These are phyloP conservation scores for Iris macrosiphon DNA, from an alignment of 106 monocot species.

Conservation along the genomic window DNA sequence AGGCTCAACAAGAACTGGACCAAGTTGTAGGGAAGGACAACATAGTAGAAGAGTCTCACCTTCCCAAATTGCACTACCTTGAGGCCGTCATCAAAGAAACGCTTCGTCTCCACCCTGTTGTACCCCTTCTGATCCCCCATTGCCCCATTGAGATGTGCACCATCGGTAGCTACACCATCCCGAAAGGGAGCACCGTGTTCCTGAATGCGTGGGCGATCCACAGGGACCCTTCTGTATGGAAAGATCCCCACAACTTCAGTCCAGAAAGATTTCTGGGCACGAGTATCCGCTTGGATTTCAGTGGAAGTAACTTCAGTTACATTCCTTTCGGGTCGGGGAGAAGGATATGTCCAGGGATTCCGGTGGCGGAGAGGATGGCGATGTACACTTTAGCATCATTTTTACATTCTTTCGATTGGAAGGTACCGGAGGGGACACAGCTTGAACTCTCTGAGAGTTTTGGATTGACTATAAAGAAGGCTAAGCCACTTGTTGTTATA, in stretches of 20 bases:
- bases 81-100: conserved; percentile 3
- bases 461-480: conserved; percentile 30
- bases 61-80: conserved; percentile 6
- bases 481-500: conserved; percentile 15
- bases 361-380: conserved; percentile 32
- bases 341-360: conserved; percentile 38
- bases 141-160: conserved; percentile 9
- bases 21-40: background rate
- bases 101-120: conserved; percentile 10
- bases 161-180: conserved; percentile 17
- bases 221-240: conserved; percentile 17
- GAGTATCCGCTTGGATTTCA: conserved; percentile 3
- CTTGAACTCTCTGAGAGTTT: conserved; percentile 35
- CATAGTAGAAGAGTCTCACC: conserved; percentile 12
- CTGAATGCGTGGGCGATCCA: conserved; percentile 31
- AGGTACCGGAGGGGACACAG: conserved; percentile 7
- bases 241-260: conserved; percentile 15
- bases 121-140: conserved; percentile 15
- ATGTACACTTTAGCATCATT: conserved; percentile 14
- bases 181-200: conserved; percentile 13
- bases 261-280: conserved; percentile 23
- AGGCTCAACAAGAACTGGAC: conserved; percentile 13
- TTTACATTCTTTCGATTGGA: conserved; percentile 42
- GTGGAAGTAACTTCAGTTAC: conserved; percentile 23
- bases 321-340: conserved; percentile 38